Conservation (phyloP, 441 rosid species). For the Gossypium schwendimanii region DNA sequence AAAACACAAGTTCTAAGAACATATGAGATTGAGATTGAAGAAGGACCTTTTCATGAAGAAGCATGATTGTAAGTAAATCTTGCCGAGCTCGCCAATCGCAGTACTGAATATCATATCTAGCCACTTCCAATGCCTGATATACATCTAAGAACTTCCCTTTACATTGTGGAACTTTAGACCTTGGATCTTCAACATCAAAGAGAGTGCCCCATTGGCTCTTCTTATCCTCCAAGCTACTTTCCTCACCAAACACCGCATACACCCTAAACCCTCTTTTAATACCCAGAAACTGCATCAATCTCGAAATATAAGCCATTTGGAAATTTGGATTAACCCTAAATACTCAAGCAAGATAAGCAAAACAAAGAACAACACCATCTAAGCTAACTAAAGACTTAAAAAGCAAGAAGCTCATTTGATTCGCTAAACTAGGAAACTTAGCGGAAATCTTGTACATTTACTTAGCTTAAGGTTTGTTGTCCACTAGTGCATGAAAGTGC, state of each 20-base stretch:
- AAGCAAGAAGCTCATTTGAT: neutral
- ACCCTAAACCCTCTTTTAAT: constrained; percentile 57
- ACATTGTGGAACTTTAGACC: constrained; percentile 66
- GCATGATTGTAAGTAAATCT: constrained; percentile 85
- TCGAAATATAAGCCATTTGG: neutral
- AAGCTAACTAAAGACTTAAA: neutral
- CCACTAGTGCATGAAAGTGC: neutral
- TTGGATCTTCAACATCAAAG: constrained; percentile 88
- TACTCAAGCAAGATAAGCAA: neutral
- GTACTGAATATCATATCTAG: constrained; percentile 82
- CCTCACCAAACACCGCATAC: constrained; percentile 72
- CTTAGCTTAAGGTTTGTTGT: neutral
- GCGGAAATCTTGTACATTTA: neutral
- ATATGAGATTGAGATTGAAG: neutral
- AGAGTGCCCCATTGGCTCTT: constrained; percentile 65
- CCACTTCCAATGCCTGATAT: constrained; percentile 86
- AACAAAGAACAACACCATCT: neutral
- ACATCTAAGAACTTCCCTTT: constrained; percentile 86
- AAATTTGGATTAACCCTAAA: constrained; percentile 10
- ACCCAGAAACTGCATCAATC: constrained; percentile 30
- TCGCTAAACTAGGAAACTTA: neutral
- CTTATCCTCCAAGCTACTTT: constrained; percentile 55
- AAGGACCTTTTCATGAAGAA: constrained; percentile 83
- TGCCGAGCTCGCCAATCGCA: constrained; percentile 95
- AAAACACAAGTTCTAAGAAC: neutral